Base-by-base conservation (phyloP, 2,329 filamentous ascomycete species). In the Aspergillus arachidicola region DNA sequence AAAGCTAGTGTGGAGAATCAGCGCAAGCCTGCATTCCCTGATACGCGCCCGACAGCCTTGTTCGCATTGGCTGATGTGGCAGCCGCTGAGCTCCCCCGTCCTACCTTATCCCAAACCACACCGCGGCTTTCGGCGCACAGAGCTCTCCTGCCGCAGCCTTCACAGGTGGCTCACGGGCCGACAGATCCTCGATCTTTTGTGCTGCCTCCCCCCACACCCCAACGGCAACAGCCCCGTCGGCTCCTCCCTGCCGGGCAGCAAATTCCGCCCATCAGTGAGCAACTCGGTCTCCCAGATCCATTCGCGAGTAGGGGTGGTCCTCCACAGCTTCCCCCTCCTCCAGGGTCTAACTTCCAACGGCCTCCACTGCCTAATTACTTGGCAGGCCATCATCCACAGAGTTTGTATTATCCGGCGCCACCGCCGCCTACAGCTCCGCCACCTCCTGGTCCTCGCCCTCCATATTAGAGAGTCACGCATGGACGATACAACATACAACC, bases 101-200 rank as follows among this genome's bases (percentile, higher is more conserved):
- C 64, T 48, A 59, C 66, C 28, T 57, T 66, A 34, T 58, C 84
- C 59, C 82, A 86, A 67, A 80, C 68, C 76, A 84, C 57, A 78
- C 80, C 57, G 74, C 82, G 56, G 68, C 84, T 65, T 69, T 76
- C 68, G 56, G 38, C 66, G 2, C 75, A 73, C 61, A 74, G 73
- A 53, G 64, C 73, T 23, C 67, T 78, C 45, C 69, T 77, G 21
- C 74, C 73, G 11, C 68, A 68, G 45, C 66, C 69, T 19, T 32
- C 48, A 32, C 60, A 64, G 30, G 62, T 70, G 41, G 59, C 62
- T 26, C 69, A 72, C 59, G 71, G 70, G 6, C 70, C 74, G 32
- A 72, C 75, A 30, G 74, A 78, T 57, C 72, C 72, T 38, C 74
- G 75, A 26, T 69, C 73, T 9, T 76, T 73, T 60, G 62, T 71